Percentiles rank a stretch among this genome's conserved stretches.
These are phyloP conservation scores for Acanthamoeba lenticulata DNA, from an alignment of 208 protist species.

Conservation along the genomic window DNA sequence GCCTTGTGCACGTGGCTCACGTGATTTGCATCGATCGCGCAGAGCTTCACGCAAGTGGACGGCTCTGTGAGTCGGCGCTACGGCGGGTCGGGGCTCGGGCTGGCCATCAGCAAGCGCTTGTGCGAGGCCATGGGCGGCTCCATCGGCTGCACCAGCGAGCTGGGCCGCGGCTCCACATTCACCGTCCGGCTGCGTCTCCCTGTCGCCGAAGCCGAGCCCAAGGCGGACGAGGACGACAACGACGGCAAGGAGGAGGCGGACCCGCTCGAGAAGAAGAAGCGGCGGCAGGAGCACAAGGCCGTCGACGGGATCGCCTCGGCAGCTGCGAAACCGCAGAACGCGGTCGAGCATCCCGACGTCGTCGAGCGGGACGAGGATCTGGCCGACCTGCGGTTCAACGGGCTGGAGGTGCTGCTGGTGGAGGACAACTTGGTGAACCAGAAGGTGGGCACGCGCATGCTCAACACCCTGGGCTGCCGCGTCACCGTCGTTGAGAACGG, in stretches of 20 bases:
- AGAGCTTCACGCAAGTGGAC: neutral
- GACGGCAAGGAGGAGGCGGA: neutral
- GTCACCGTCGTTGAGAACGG: neutral
- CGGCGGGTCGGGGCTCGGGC: conserved; percentile 25
- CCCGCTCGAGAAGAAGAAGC: neutral
- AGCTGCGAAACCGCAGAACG: neutral
- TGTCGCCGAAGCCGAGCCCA: neutral
- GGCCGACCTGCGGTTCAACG: neutral
- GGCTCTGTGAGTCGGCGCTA: neutral
- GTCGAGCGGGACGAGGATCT: neutral
- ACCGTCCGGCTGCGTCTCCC: neutral
- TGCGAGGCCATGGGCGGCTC: neutral
- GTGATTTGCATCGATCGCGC: too few relatives aligned
- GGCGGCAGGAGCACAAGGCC: neutral
- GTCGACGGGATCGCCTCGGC: neutral
- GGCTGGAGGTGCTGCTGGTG: conserved; percentile 1
- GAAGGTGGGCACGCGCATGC: neutral
- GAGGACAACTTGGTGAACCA: conserved; percentile 39
- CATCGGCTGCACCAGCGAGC: neutral
- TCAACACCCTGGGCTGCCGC: neutral
- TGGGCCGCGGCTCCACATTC: neutral
- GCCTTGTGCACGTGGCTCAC: too few relatives aligned
- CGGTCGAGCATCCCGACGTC: neutral
- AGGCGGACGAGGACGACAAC: neutral
- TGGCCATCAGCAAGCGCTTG: conserved; percentile 1